phyloP scores from a whole-genome alignment of 805 yeast species.

The Dipodascus geniculatus region DNA sequence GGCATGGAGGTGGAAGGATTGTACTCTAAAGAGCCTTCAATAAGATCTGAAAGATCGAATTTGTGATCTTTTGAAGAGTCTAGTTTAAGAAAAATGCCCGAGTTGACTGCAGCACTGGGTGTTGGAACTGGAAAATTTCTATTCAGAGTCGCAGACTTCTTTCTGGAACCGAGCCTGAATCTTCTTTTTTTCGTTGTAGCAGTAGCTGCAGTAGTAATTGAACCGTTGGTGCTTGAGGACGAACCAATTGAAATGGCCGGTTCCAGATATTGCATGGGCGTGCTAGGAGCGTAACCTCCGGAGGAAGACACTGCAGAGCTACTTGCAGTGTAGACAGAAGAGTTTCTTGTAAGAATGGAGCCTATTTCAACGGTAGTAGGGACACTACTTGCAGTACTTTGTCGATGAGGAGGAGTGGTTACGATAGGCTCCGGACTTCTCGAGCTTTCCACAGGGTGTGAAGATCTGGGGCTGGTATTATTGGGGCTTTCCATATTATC shows the following conservation, averaged over 20 bases:
- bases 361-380: not conserved
- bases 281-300: too few relatives aligned
- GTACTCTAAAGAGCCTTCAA: not conserved
- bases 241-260: not conserved
- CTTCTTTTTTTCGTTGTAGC: not conserved
- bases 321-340: not conserved
- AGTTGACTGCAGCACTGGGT: too few relatives aligned
- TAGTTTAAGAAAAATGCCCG: not conserved
- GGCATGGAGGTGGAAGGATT: not conserved
- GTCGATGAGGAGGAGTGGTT: not conserved
- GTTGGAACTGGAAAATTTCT: too few relatives aligned
- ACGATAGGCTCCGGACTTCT: too few relatives aligned
- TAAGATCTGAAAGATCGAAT: not conserved
- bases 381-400: not conserved
- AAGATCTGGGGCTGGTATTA: not conserved
- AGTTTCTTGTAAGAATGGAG: not conserved
- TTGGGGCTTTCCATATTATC: too few relatives aligned
- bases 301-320: not conserved
- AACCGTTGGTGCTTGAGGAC: not conserved
- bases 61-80: not conserved
- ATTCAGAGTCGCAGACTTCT: too few relatives aligned
- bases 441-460: too few relatives aligned
- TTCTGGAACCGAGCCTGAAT: not conserved
- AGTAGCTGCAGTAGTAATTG: not conserved
- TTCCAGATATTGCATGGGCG: too few relatives aligned